Evolutionary conservation across 148 eudicot genomes (phyloP).

Genomic region (Rhododendron vialii): DNA sequence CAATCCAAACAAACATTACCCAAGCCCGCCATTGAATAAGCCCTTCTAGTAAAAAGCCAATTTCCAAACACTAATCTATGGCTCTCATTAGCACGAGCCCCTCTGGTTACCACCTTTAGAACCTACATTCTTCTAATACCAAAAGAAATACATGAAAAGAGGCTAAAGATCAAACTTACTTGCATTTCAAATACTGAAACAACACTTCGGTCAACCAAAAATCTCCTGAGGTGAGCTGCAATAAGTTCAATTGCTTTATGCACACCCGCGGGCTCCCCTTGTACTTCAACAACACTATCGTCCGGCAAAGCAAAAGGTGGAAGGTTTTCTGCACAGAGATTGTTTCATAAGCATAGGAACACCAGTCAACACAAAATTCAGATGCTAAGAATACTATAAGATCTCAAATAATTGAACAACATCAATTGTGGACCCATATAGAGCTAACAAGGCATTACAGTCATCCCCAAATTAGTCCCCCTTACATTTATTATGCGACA

Average conservation of each 20-base stretch:
- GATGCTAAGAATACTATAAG: not conserved
- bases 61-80: not conserved
- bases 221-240: slow-evolving; percentile 48
- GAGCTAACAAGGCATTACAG: not conserved
- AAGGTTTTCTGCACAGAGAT: slow-evolving; percentile 34
- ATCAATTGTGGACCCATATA: not conserved
- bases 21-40: not conserved
- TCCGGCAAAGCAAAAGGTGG: slow-evolving; percentile 49
- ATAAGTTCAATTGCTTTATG: slow-evolving; percentile 54
- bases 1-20: not conserved
- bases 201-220: slow-evolving; percentile 50
- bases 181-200: slow-evolving; percentile 38
- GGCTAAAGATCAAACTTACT: slow-evolving; percentile 24
- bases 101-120: slow-evolving; percentile 2
- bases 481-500: not conserved
- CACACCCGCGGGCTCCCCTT: slow-evolving; percentile 37
- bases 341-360: slow-evolving; percentile 5
- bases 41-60: not conserved
- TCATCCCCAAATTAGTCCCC: not conserved
- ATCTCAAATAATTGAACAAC: not conserved
- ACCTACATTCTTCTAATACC: not conserved
- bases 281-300: slow-evolving; percentile 46
- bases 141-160: not conserved
- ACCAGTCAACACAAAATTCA: not conserved
- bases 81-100: not conserved